These are phyloP conservation scores for Didymella lethalis DNA, from an alignment of 2,329 filamentous ascomycete genomes.

Conservation along the genomic window DNA sequence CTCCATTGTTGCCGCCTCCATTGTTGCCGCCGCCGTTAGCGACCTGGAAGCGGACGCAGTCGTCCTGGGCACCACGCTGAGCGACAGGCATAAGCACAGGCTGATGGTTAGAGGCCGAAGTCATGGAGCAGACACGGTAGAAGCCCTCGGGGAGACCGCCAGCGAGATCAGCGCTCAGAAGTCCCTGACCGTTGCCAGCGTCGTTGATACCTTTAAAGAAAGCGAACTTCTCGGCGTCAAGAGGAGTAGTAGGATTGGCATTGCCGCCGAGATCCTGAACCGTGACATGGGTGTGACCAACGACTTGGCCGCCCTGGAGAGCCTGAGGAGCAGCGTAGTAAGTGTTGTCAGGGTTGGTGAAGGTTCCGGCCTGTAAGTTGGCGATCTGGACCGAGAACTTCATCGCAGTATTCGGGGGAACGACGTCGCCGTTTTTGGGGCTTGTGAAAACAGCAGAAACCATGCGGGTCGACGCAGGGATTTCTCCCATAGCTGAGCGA, in stretches of 20 bases:
- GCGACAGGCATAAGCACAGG: slow-evolving; percentile 66
- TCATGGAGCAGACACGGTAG: slow-evolving; percentile 63
- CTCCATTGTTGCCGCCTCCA: slow-evolving; percentile 18
- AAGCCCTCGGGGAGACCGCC: slow-evolving; percentile 58
- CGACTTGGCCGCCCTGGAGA: slow-evolving; percentile 53
- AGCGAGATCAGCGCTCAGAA: slow-evolving; percentile 55
- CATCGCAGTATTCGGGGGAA: slow-evolving; percentile 56
- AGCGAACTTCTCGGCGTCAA: slow-evolving; percentile 57
- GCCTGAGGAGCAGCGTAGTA: slow-evolving; percentile 65
- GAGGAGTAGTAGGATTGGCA: slow-evolving; percentile 48
- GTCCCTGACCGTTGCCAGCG: slow-evolving; percentile 56
- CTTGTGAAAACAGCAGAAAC: slow-evolving; percentile 62
- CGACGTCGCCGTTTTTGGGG: slow-evolving; percentile 54
- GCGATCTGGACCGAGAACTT: slow-evolving; percentile 58
- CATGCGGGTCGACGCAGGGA: slow-evolving; percentile 62
- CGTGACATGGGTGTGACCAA: slow-evolving; percentile 62
- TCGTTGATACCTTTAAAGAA: slow-evolving; percentile 69
- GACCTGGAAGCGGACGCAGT: slow-evolving; percentile 61
- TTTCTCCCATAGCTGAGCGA: slow-evolving; percentile 61
- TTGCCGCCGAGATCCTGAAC: slow-evolving; percentile 58
- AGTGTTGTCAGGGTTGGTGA: slow-evolving; percentile 62
- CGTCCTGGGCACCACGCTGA: slow-evolving; percentile 63
- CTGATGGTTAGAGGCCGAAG: slow-evolving; percentile 62
- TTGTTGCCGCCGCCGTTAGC: slow-evolving; percentile 10
- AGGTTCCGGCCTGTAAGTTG: slow-evolving; percentile 61